phyloP scores from a whole-genome alignment of 2,329 filamentous ascomycete genomes.

The Drechslerella coelobrocha region DNA sequence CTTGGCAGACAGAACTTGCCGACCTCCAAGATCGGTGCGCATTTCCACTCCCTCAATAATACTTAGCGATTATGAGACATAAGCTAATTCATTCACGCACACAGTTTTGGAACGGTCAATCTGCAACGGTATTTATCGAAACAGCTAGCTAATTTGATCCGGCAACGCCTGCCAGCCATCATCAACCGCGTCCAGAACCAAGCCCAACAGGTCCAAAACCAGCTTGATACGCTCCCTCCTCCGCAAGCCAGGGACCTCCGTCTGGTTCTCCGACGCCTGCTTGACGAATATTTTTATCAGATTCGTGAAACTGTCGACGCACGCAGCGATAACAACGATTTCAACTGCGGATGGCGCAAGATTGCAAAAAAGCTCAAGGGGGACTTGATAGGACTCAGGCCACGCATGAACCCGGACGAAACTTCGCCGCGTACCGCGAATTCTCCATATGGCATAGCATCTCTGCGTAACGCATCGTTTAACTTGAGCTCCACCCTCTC shows the following conservation, averaged over 20 bases:
- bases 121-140: conserved; percentile 41
- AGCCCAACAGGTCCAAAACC: conserved; percentile 45
- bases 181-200: conserved; percentile 52
- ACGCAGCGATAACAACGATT: conserved; percentile 52
- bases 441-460: conserved; percentile 27
- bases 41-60: conserved; percentile 32
- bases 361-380: conserved; percentile 46
- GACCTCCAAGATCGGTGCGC: conserved; percentile 53
- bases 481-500: background rate
- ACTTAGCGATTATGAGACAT: background rate
- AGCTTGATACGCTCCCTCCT: conserved; percentile 52
- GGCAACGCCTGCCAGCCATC: conserved; percentile 51
- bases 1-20: conserved; percentile 52
- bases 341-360: conserved; percentile 52
- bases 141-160: conserved; percentile 34
- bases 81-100: background rate
- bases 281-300: conserved; percentile 50
- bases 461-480: conserved; percentile 1
- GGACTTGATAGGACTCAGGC: conserved; percentile 48
- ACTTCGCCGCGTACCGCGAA: conserved; percentile 13
- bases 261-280: conserved; percentile 50
- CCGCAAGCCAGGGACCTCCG: conserved; percentile 53
- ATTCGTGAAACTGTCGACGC: conserved; percentile 49
- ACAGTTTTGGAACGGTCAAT: conserved; percentile 41
- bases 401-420: conserved; percentile 45